phyloP scores from a whole-genome alignment of 495 filamentous ascomycete species.

The Pyrenopolyporus hunteri region DNA sequence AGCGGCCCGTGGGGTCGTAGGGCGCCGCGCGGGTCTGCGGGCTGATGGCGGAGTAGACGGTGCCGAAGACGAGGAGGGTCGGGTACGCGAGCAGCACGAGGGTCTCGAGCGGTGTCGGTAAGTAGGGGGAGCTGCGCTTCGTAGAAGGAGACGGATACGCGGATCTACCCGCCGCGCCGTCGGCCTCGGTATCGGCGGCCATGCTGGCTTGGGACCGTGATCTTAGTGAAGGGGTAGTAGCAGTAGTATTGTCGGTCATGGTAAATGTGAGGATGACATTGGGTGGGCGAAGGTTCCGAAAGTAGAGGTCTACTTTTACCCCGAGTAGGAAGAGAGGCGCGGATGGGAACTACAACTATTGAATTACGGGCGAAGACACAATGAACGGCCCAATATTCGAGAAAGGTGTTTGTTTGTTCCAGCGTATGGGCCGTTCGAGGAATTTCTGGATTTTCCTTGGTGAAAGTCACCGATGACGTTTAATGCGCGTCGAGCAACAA shows the following conservation, averaged over 20 bases:
- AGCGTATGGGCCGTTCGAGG: conserved; percentile 1
- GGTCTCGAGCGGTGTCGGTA: conserved; percentile 67
- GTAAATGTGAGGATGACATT: conserved; percentile 3
- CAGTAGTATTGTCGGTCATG: conserved; percentile 21
- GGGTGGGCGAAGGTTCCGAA: background rate
- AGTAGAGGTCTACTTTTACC: background rate
- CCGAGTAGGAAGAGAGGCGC: background rate
- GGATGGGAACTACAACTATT: background rate
- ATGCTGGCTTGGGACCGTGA: conserved; percentile 24
- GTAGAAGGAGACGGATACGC: background rate
- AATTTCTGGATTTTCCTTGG: conserved; percentile 16
- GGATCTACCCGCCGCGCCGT: background rate
- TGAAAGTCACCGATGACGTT: conserved; percentile 30
- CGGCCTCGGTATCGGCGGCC: background rate
- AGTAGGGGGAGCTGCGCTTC: conserved; percentile 53
- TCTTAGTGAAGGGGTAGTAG: conserved; percentile 9
- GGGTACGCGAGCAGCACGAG: conserved; percentile 74
- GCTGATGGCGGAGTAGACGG: conserved; percentile 77
- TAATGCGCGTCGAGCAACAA: conserved; percentile 4
- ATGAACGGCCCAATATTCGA: background rate
- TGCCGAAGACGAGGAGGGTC: conserved; percentile 74
- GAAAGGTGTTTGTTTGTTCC: background rate
- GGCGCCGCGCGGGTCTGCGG: conserved; percentile 66
- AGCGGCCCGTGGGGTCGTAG: conserved; percentile 61
- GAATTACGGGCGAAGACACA: background rate